Conservation (phyloP, 805 yeast genomes). For the Candida vartiovaarae region DNA sequence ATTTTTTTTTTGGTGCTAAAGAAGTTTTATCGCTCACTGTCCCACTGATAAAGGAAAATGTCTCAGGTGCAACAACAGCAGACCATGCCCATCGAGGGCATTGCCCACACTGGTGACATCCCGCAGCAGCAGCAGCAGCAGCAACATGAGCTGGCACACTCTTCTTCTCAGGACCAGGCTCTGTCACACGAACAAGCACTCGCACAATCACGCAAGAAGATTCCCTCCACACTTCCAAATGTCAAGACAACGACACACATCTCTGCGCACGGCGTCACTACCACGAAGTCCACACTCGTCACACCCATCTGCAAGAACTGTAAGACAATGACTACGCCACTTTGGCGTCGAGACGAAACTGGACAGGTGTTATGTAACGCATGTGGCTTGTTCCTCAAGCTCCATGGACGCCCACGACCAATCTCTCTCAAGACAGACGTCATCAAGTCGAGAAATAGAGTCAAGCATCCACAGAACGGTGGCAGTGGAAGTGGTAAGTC, state of each 20-base stretch:
- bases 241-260: slow-evolving; percentile 52
- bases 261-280: slow-evolving; percentile 52
- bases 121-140: too few relatives aligned
- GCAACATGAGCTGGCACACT: too few relatives aligned
- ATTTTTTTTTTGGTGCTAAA: too few relatives aligned
- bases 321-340: slow-evolving; percentile 86
- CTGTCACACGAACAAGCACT: too few relatives aligned
- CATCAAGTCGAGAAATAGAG: slow-evolving; percentile 84
- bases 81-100: too few relatives aligned
- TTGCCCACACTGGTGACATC: too few relatives aligned
- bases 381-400: slow-evolving; percentile 80
- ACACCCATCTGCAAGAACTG: slow-evolving; percentile 83
- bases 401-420: slow-evolving; percentile 91
- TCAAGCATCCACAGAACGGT: slow-evolving; percentile 38
- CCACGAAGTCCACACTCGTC: slow-evolving; percentile 55
- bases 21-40: too few relatives aligned
- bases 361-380: slow-evolving; percentile 92
- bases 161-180: too few relatives aligned
- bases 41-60: neutral
- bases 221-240: slow-evolving; percentile 35
- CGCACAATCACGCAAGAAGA: neutral
- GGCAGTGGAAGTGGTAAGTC: slow-evolving; percentile 9
- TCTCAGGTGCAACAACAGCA: slow-evolving; percentile 3
- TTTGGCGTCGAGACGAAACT: slow-evolving; percentile 92
- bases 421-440: slow-evolving; percentile 87